Evolutionary conservation across 371 early-diverging fungal genomes (phyloP).

Genomic region (Smittium culicis): DNA sequence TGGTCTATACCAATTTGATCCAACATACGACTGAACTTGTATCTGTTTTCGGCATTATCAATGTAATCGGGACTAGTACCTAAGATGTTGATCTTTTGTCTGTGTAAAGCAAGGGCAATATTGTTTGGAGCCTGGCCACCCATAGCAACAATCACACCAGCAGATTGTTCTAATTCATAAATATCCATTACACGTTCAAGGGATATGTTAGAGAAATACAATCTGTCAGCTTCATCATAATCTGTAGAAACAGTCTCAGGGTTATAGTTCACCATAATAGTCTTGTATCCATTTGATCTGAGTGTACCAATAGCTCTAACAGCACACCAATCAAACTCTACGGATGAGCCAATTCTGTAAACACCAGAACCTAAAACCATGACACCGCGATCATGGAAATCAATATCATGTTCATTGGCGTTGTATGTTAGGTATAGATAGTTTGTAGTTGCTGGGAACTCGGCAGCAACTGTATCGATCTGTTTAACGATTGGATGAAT

Average conservation of each 20-base stretch:
- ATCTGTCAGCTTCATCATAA: constrained; percentile 87
- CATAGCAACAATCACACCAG: constrained; percentile 79
- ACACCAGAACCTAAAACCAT: constrained; percentile 94
- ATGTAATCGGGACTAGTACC: constrained; percentile 90
- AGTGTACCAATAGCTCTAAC: constrained; percentile 83
- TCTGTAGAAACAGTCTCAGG: constrained; percentile 95
- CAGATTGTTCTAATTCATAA: constrained; percentile 68
- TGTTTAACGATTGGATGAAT: constrained; percentile 87
- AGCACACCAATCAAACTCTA: constrained; percentile 97
- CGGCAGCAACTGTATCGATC: constrained; percentile 95
- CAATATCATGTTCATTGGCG: constrained; percentile 73
- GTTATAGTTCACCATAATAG: constrained; percentile 94
- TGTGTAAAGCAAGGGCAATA: constrained; percentile 74
- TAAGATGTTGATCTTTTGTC: constrained; percentile 71
- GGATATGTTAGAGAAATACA: constrained; percentile 87
- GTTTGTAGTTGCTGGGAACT: constrained; percentile 91
- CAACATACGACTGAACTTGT: constrained; percentile 87
- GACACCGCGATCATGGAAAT: constrained; percentile 71
- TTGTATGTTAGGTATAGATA: constrained; percentile 94
- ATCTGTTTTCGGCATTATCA: constrained; percentile 85
- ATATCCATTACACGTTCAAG: constrained; percentile 87
- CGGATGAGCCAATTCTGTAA: constrained; percentile 89
- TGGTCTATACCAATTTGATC: constrained; percentile 91
- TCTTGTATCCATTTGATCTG: constrained; percentile 63
- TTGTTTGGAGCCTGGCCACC: constrained; percentile 96